Evolutionary conservation across 2,329 filamentous ascomycete genomes (phyloP).

Genomic region (Alternaria infectoria): DNA sequence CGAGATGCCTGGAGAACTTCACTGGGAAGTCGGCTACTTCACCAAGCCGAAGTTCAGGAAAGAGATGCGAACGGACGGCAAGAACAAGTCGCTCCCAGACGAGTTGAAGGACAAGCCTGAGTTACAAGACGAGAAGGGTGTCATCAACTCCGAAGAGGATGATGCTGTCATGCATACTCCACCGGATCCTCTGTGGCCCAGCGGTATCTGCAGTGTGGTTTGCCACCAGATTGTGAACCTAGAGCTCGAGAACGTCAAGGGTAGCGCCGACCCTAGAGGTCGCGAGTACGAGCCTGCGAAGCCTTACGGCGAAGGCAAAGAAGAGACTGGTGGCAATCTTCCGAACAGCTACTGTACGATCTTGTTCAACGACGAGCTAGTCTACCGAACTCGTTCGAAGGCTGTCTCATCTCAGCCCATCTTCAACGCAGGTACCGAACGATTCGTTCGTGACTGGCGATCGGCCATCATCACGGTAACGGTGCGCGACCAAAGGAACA

Average conservation of each 20-base stretch:
- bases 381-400: slow-evolving; percentile 94
- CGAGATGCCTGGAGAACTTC: slow-evolving; percentile 88
- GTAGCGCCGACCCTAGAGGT: slow-evolving; percentile 78
- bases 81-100: slow-evolving; percentile 77
- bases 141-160: slow-evolving; percentile 73
- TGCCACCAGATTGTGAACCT: slow-evolving; percentile 96
- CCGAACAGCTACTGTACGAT: slow-evolving; percentile 96
- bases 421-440: slow-evolving; percentile 94
- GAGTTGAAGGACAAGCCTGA: slow-evolving; percentile 75
- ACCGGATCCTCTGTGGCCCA: slow-evolving; percentile 95
- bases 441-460: slow-evolving; percentile 92
- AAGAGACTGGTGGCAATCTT: slow-evolving; percentile 79
- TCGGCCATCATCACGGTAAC: slow-evolving; percentile 85
- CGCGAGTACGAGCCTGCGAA: slow-evolving; percentile 89
- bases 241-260: slow-evolving; percentile 89
- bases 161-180: slow-evolving; percentile 89
- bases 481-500: slow-evolving; percentile 85
- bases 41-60: slow-evolving; percentile 86
- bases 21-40: slow-evolving; percentile 97
- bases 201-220: slow-evolving; percentile 82
- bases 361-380: slow-evolving; percentile 82
- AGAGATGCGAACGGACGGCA: slow-evolving; percentile 84
- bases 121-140: slow-evolving; percentile 87
- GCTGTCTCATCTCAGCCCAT: slow-evolving; percentile 94
- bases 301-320: slow-evolving; percentile 80